Evolutionary conservation across 2,329 filamentous ascomycete species (phyloP).

Genomic region (Phialocephala sp.): DNA sequence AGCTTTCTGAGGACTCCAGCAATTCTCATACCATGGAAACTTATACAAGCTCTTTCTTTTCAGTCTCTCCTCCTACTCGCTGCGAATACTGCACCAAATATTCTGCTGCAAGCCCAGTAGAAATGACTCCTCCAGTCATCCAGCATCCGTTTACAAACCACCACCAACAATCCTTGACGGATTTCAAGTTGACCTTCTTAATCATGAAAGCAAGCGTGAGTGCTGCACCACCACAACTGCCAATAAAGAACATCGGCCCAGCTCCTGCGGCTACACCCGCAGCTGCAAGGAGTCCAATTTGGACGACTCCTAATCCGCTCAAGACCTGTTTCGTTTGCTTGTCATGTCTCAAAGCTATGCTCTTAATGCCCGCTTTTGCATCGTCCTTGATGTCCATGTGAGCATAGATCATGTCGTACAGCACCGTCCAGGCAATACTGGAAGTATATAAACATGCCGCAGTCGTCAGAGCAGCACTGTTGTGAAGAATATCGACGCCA

Average conservation of each 20-base stretch:
- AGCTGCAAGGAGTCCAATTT: conserved; percentile 71
- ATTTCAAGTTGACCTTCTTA: conserved; percentile 67
- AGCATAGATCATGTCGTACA: conserved; percentile 94
- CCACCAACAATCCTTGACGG: conserved; percentile 74
- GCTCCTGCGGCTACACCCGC: conserved; percentile 72
- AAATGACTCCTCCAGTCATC: conserved; percentile 69
- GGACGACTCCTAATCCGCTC: conserved; percentile 69
- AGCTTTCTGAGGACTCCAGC: not conserved
- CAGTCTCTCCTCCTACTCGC: conserved; percentile 13
- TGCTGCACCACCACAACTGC: conserved; percentile 69
- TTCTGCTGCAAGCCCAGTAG: conserved; percentile 62
- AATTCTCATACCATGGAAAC: not conserved
- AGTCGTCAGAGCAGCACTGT: conserved; percentile 65
- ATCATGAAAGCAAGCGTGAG: conserved; percentile 70
- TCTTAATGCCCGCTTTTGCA: conserved; percentile 85
- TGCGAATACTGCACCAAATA: conserved; percentile 59
- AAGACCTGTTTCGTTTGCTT: conserved; percentile 78
- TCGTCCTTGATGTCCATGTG: conserved; percentile 92
- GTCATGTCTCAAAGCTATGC: conserved; percentile 81
- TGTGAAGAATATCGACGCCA: conserved; percentile 74
- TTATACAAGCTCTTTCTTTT: not conserved
- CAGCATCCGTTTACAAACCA: conserved; percentile 76
- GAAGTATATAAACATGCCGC: conserved; percentile 75
- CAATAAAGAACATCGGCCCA: conserved; percentile 70
- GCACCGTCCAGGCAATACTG: conserved; percentile 83